Evolutionary conservation across 2,329 filamentous ascomycete species (phyloP).

Genomic region (Emergomyces pasteurianus): DNA sequence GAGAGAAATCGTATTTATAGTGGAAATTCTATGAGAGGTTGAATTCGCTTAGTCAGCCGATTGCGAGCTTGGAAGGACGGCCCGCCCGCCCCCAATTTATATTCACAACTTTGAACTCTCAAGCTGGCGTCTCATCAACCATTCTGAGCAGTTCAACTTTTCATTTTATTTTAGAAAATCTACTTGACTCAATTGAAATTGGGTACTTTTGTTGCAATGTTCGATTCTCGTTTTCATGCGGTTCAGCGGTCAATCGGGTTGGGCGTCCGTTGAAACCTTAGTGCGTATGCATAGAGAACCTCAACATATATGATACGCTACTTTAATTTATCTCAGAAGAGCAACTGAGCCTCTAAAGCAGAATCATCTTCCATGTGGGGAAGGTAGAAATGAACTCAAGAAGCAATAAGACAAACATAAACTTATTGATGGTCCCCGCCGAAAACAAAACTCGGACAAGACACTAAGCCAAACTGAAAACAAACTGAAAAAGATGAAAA

Average conservation of each 20-base stretch:
- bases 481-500: no score
- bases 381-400: not conserved
- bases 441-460: not conserved
- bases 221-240: not conserved
- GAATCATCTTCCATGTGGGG: not conserved
- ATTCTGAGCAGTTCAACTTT: no score
- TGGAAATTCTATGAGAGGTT: slow-evolving; percentile 7
- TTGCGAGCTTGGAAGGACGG: not conserved
- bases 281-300: not conserved
- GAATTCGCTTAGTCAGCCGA: slow-evolving; percentile 10
- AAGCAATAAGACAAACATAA: not conserved
- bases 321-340: not conserved
- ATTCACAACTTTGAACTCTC: no score
- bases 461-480: not conserved
- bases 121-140: no score
- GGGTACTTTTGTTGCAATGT: not conserved
- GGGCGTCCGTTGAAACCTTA: not conserved
- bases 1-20: slow-evolving; percentile 14
- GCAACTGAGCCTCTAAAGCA: no score
- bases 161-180: no score
- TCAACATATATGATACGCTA: no score
- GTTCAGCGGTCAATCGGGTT: not conserved
- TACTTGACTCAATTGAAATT: no score
- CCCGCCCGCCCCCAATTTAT: no score
- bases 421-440: not conserved